Conservation (phyloP, 768 basidiomycete genomes). For the Lactarius hengduanensis region DNA sequence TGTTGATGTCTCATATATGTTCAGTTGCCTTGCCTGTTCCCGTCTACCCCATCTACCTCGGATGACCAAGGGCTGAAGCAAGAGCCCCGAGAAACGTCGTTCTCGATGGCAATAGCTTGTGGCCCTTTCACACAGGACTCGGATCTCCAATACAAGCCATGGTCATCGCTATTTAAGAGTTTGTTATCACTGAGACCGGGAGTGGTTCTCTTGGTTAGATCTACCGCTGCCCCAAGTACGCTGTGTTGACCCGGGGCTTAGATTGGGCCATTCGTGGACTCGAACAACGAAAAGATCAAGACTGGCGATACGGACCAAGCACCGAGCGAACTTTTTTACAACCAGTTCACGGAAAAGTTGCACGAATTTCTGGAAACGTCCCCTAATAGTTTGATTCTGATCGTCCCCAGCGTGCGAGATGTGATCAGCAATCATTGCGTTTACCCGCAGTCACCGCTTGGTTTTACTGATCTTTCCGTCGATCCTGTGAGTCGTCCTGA, state of each 20-base stretch:
- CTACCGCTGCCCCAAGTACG: neutral
- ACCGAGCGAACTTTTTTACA: slow-evolving; percentile 66
- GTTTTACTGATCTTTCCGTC: slow-evolving; percentile 38
- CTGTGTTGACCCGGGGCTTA: slow-evolving; percentile 35
- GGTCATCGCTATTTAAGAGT: slow-evolving; percentile 60
- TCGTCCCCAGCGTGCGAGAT: slow-evolving; percentile 84
- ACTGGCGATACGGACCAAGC: slow-evolving; percentile 68
- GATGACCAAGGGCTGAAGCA: slow-evolving; percentile 37
- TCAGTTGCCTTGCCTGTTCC: slow-evolving; percentile 63
- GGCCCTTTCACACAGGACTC: slow-evolving; percentile 86
- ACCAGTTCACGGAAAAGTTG: slow-evolving; percentile 59
- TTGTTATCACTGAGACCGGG: slow-evolving; percentile 66
- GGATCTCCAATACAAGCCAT: slow-evolving; percentile 73
- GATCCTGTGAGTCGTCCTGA: slow-evolving; percentile 49
- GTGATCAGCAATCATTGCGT: slow-evolving; percentile 74
- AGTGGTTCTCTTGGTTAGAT: slow-evolving; percentile 70
- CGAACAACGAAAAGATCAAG: slow-evolving; percentile 69
- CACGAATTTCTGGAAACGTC: slow-evolving; percentile 54
- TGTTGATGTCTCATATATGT: slow-evolving; percentile 2
- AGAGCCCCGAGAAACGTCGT: slow-evolving; percentile 44
- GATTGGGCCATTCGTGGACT: slow-evolving; percentile 92
- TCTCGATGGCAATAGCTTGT: slow-evolving; percentile 69
- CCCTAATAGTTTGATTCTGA: slow-evolving; percentile 67
- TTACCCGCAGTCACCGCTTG: slow-evolving; percentile 77
- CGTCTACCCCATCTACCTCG: slow-evolving; percentile 39